These are phyloP conservation scores for Epithele typhae DNA, from an alignment of 768 basidiomycete genomes.

Conservation along the genomic window DNA sequence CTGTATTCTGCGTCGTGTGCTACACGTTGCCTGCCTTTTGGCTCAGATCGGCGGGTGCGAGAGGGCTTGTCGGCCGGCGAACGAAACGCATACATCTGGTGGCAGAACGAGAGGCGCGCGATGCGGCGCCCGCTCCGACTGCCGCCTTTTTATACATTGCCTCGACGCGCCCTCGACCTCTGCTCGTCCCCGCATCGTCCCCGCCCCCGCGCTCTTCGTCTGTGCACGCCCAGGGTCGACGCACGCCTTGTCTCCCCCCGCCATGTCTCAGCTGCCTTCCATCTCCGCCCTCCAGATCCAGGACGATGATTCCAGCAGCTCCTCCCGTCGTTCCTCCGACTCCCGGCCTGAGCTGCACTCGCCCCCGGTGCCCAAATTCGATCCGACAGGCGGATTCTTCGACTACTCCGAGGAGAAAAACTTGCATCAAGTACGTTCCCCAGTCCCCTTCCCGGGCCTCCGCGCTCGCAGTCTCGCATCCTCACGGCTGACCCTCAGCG, in stretches of 20 bases:
- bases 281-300: background rate
- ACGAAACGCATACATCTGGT: no score
- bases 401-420: slow-evolving; percentile 77
- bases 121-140: no score
- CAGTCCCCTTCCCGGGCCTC: background rate
- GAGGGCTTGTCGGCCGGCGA: background rate
- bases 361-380: slow-evolving; percentile 35
- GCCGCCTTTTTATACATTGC: no score
- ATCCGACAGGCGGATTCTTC: slow-evolving; percentile 71
- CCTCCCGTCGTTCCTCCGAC: slow-evolving; percentile 5
- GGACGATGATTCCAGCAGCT: background rate
- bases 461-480: background rate
- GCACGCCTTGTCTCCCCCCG: no score
- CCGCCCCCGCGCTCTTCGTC: no score
- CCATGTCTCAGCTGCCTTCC: background rate
- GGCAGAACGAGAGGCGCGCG: no score
- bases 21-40: slow-evolving; percentile 9
- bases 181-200: no score
- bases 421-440: slow-evolving; percentile 58
- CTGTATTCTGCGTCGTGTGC: slow-evolving; percentile 8
- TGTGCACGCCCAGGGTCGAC: no score
- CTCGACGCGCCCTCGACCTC: no score
- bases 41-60: background rate
- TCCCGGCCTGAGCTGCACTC: slow-evolving; percentile 13
- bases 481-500: slow-evolving; percentile 2